A percentile compares a stretch with the other conserved stretches of the same genome.
These are phyloP conservation scores for Boletus subcaerulescens DNA, from an alignment of 768 basidiomycete genomes.

Conservation along the genomic window DNA sequence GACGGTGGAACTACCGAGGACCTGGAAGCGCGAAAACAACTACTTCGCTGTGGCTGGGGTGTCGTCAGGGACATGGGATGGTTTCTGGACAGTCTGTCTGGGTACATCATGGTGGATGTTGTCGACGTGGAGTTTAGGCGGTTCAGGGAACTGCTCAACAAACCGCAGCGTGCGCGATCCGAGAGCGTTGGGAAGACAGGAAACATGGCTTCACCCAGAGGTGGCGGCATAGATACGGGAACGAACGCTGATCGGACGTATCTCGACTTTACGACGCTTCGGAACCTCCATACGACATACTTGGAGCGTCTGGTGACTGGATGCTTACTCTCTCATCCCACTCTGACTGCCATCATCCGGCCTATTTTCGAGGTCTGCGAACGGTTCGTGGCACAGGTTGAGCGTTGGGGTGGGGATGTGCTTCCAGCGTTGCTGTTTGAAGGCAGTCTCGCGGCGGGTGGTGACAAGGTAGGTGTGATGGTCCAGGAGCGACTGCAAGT, in stretches of 20 bases:
- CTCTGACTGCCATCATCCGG: slow-evolving; percentile 59
- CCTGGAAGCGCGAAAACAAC: slow-evolving; percentile 54
- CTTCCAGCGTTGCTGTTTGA: slow-evolving; percentile 81
- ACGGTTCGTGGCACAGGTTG: slow-evolving; percentile 81
- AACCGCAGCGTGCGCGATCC: slow-evolving; percentile 18
- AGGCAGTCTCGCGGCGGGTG: slow-evolving; percentile 60
- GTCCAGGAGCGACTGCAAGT: slow-evolving; percentile 66
- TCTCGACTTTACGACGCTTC: slow-evolving; percentile 84
- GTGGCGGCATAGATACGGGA: slow-evolving; percentile 15
- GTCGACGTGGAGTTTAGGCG: slow-evolving; percentile 78
- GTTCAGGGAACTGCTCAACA: slow-evolving; percentile 57
- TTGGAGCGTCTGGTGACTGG: slow-evolving; percentile 77
- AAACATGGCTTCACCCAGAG: slow-evolving; percentile 4
- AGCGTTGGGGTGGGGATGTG: slow-evolving; percentile 91
- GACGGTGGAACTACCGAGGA: slow-evolving; percentile 83
- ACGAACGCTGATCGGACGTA: slow-evolving; percentile 30
- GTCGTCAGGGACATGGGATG: slow-evolving; percentile 85
- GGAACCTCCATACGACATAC: slow-evolving; percentile 77
- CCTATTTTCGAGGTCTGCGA: slow-evolving; percentile 82
- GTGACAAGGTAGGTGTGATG: slow-evolving; percentile 61
- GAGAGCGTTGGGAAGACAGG: slow-evolving; percentile 17
- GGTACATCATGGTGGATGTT: slow-evolving; percentile 89
- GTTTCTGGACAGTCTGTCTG: slow-evolving; percentile 82
- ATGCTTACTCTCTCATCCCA: slow-evolving; percentile 67
- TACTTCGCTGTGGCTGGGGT: slow-evolving; percentile 83